Evolutionary conservation across 208 protist genomes (phyloP), one percentile per base, ranked within the genome.

Genomic region (Angomonas ambiguus): DNA sequence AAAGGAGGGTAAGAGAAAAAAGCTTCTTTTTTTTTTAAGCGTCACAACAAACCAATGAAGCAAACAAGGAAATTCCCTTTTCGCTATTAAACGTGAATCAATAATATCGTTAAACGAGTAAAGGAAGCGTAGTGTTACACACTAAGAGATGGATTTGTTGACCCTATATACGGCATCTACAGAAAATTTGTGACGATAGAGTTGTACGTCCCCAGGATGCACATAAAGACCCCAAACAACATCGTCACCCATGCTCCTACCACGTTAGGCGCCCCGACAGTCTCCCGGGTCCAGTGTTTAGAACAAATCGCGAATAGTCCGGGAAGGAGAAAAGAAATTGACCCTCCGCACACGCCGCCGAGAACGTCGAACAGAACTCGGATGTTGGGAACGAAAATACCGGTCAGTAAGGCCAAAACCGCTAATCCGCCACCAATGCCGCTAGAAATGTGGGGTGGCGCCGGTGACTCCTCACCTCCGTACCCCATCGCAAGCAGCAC

Each of bases 331-430:
- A 92, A 92, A 30, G 75, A 87, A 8, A 95, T 72, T 6, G 77
- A 77, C 51, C 85, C 76, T 16, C 83, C 85, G 57, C 85, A 90
- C 33, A 90, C 64, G 13, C 86, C 88, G 32, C 88, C 88, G 10
- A 95, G 74, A 2, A 95, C 5, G 63, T 84, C 80, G 57, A 95
- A 91, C 16, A 95, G 72, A 18, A 92, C 67, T 49, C 76, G 71
- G 38, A 95, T 83, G 71, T 83, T 88, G 6, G 89, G 89, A 34
- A 95, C 75, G 27, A 77, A 74, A 33, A 91, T 65, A 31, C 80
- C 84, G 20, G 85, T 64, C 58, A 92, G 49, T 2, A 92, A 71
- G 18, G 84, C 79, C n/a, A 85, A 71, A 35, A 90, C 67, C 16
- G 86, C 77, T 4, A 95, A 71, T 8, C 71, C 34, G 25, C 72